Conservation (phyloP, 805 yeast genomes). For the Wickerhamiella vanderwaltii region DNA sequence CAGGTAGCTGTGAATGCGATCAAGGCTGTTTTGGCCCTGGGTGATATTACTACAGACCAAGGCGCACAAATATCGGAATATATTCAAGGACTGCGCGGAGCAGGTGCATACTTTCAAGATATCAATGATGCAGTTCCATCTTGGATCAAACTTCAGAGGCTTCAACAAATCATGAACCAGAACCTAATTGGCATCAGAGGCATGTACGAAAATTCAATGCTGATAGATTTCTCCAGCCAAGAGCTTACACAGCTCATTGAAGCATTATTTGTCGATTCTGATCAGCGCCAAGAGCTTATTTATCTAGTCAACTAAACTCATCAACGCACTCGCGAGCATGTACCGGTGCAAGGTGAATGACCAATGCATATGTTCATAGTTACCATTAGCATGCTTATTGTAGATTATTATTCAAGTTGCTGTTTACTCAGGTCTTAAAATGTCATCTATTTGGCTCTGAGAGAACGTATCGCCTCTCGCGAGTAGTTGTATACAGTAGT, state of each 20-base stretch:
- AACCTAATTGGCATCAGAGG: conserved; percentile 25
- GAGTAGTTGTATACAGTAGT: too few relatives aligned
- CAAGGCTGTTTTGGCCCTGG: conserved; percentile 16
- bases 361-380: too few relatives aligned
- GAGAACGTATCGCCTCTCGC: too few relatives aligned
- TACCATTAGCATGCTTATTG: too few relatives aligned
- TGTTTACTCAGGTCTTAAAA: too few relatives aligned
- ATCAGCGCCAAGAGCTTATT: conserved; percentile 22
- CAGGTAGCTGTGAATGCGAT: conserved; percentile 20
- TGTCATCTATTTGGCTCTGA: too few relatives aligned
- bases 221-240: conserved; percentile 25
- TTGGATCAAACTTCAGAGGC: conserved; percentile 30
- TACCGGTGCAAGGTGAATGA: too few relatives aligned
- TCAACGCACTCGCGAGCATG: too few relatives aligned
- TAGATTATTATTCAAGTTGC: too few relatives aligned
- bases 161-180: conserved; percentile 26
- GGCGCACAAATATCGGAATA: conserved; percentile 14
- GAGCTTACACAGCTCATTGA: conserved; percentile 25
- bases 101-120: conserved; percentile 17
- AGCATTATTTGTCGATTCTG: conserved; percentile 29
- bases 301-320: conserved; percentile 3
- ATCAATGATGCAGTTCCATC: conserved; percentile 22
- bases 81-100: conserved; percentile 14
- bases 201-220: conserved; percentile 21
- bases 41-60: conserved; percentile 26